Evolutionary conservation across 805 yeast species (phyloP).

Genomic region (Ogataea pilisensis): DNA sequence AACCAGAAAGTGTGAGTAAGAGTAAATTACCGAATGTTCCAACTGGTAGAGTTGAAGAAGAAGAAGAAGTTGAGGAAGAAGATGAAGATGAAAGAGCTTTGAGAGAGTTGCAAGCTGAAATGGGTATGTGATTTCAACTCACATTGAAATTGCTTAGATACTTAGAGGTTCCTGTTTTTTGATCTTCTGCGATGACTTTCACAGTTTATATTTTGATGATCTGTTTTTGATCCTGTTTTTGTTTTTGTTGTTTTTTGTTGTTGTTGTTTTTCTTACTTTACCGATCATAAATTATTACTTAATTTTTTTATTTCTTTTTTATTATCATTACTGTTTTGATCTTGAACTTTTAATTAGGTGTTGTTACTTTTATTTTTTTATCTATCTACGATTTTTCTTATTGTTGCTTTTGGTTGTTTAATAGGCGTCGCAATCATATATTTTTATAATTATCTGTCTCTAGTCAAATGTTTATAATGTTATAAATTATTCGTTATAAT

Average conservation of each 20-base stretch:
- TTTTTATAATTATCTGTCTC: not conserved
- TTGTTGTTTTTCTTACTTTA: not conserved
- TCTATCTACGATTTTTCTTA: not conserved
- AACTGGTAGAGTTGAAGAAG: conserved; percentile 41
- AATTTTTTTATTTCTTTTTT: not conserved
- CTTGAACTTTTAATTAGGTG: too few species aligned
- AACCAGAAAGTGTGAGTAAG: conserved; percentile 23
- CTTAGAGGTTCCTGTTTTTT: too few species aligned
- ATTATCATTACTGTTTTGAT: not conserved
- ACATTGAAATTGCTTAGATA: too few species aligned
- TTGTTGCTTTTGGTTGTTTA: too few species aligned
- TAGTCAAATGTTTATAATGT: too few species aligned
- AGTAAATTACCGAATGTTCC: conserved; percentile 45
- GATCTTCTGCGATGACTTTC: too few species aligned
- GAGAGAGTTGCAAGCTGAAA: conserved; percentile 77
- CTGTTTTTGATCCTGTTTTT: not conserved
- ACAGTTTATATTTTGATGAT: not conserved
- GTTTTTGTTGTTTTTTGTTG: not conserved
- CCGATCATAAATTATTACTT: not conserved
- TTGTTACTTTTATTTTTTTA: too few species aligned
- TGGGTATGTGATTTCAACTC: conserved; percentile 55
- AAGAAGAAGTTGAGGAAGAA: conserved; percentile 55
- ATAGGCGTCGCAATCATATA: not conserved
- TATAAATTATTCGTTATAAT: too few species aligned
- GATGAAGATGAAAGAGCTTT: conserved; percentile 84